A percentile compares a stretch with the other conserved stretches of the same genome.
Evolutionary conservation across 169 alveolate genomes (phyloP).

Genomic region (Plasmodium inui): DNA sequence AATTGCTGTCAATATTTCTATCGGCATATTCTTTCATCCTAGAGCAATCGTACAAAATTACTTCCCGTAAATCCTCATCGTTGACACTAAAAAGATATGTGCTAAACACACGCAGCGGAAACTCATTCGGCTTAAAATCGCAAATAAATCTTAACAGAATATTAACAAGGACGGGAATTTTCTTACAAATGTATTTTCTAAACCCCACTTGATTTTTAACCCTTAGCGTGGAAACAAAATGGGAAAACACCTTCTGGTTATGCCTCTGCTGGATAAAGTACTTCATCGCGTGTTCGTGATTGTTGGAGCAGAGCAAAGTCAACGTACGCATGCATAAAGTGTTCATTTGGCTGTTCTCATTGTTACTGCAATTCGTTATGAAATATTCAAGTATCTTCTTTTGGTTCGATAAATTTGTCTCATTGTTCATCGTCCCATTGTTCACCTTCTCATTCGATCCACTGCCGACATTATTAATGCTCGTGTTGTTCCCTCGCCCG

Average conservation of each 20-base stretch:
- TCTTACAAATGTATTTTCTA: slow-evolving; percentile 37
- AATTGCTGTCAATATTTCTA: not conserved
- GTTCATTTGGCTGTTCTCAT: not conserved
- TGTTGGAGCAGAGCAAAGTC: slow-evolving; percentile 29
- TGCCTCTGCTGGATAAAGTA: slow-evolving; percentile 20
- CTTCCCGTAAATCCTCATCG: slow-evolving; percentile 2
- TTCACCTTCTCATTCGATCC: no score
- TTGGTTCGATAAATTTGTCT: not conserved
- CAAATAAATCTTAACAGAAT: slow-evolving; percentile 48
- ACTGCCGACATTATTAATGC: not conserved
- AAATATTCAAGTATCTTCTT: not conserved
- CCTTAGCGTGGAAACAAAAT: slow-evolving; percentile 16
- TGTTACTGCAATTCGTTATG: slow-evolving; percentile 1
- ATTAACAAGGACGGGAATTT: not conserved
- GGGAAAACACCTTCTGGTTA: slow-evolving; percentile 19
- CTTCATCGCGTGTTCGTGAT: slow-evolving; percentile 34
- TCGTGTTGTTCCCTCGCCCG: not conserved
- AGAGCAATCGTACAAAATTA: not conserved
- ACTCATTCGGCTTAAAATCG: not conserved
- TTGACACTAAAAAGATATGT: not conserved
- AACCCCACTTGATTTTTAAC: not conserved
- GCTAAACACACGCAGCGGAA: slow-evolving; percentile 8
- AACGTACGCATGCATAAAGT: slow-evolving; percentile 5
- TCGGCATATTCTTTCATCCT: slow-evolving; percentile 6
- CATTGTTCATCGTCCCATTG: not conserved